These are phyloP conservation scores for Ophiostoma populinum DNA, from an alignment of 2,329 filamentous ascomycete genomes.

Conservation along the genomic window DNA sequence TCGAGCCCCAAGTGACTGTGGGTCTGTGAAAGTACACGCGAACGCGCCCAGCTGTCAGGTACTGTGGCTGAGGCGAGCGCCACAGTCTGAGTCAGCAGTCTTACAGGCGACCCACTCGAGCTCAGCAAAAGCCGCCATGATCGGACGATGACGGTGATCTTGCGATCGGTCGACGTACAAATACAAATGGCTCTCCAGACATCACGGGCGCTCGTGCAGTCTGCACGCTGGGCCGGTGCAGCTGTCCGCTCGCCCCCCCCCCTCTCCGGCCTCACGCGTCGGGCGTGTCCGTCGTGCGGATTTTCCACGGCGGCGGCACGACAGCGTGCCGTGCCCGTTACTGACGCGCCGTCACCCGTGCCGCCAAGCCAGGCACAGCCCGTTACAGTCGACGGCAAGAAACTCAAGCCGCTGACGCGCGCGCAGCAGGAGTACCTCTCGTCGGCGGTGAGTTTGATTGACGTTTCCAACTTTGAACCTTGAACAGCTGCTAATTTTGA, in stretches of 20 bases:
- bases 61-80: no score
- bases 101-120: no score
- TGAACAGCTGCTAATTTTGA: no score
- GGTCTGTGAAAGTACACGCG: no score
- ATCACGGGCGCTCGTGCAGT: constrained; percentile 1
- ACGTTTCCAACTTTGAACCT: constrained; percentile 3
- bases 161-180: no score
- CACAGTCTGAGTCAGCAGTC: no score
- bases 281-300: constrained; percentile 8
- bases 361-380: neutral
- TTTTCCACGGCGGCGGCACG: constrained; percentile 7
- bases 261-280: neutral
- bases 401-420: constrained; percentile 44
- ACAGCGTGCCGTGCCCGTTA: constrained; percentile 5
- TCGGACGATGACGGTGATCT: no score
- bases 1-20: no score
- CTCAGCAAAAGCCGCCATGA: no score
- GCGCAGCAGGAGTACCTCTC: constrained; percentile 61
- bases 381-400: constrained; percentile 15
- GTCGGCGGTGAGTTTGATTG: constrained; percentile 37
- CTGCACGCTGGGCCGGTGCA: constrained; percentile 1
- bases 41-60: no score
- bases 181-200: constrained; percentile 1
- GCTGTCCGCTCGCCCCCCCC: no score
- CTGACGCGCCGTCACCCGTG: no score